Base-by-base conservation (phyloP, 2,329 filamentous ascomycete genomes). In the Aspergillus tubingensis region DNA sequence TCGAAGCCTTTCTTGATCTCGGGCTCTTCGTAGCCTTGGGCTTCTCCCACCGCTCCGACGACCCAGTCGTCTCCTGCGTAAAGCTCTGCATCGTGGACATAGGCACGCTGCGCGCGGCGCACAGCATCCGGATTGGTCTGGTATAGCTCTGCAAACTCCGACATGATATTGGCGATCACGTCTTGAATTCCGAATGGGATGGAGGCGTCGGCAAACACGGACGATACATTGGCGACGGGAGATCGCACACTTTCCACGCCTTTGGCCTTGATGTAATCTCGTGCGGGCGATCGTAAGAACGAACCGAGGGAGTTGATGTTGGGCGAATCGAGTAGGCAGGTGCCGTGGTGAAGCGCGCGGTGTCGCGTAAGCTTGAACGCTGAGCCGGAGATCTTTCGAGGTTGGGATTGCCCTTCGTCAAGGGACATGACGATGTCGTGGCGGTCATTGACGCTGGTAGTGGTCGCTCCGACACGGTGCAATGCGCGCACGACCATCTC, bases 201-300 rank as follows among this genome's bases (percentile, higher is more conserved):
- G 52, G 80, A 76, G 47, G 83, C 83, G 38, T 76, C 70, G 15
- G 74, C 68, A 39, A 82, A 77, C 13, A 73, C 78, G 0, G 91
- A 74, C 3, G 86, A 85, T 1, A 96, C 87, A 76, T 98, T 99
- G 7, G 86, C 83, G 10, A 98, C 89, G 0, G 88, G 86, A 51
- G 92, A 96, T 63, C 91, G 88, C 47, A 98, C 92, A 73, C 94
- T 98, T 68, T 95, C 92, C 1, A 97, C 93, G 0, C 95, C 95
- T 62, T 90, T 88, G 0, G 91, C 91, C 63, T 86, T 86, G 70
- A 98, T 88, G 71, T 86, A 93, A 0, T 83, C 82, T 67, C 88
- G 88, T 0, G 90, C 91, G 0, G 92, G 91, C n/a, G 91, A 92
- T 21, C 86, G 84, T 65, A 99, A 76, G 69, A 94, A 86, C 2